Percentiles rank a stretch among this genome's conserved stretches.
phyloP scores from a whole-genome alignment of 2,329 filamentous ascomycete species.

The Proliferodiscus dingleyae region DNA sequence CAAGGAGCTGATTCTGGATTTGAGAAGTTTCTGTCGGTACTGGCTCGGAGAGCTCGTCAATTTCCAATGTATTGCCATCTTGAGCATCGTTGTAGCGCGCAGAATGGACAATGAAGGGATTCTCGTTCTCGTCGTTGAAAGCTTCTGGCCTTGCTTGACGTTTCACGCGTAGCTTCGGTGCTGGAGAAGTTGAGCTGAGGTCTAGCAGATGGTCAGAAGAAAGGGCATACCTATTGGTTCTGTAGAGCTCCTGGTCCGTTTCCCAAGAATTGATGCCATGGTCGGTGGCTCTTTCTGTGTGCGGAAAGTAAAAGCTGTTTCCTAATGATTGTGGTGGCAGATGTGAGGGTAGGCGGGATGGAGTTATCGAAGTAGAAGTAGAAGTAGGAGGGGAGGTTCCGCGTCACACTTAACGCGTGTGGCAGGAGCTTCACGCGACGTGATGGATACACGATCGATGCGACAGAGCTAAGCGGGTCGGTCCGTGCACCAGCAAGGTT shows the following conservation, averaged over 20 bases:
- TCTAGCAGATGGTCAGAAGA: constrained; percentile 5
- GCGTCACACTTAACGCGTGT: background rate
- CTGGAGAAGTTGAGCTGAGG: constrained; percentile 16
- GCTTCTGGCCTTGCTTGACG: constrained; percentile 36
- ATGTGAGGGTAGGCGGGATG: constrained; percentile 8
- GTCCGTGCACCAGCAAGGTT: too few relatives aligned
- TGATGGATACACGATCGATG: too few relatives aligned
- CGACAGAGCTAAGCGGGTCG: too few relatives aligned
- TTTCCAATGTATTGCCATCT: constrained; percentile 39
- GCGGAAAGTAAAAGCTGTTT: constrained; percentile 5
- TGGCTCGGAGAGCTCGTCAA: constrained; percentile 34
- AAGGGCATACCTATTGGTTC: constrained; percentile 30
- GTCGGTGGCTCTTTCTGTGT: constrained; percentile 15
- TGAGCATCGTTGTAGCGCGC: constrained; percentile 29
- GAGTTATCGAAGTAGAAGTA: constrained; percentile 6
- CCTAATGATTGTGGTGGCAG: constrained; percentile 3
- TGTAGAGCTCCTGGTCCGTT: constrained; percentile 39
- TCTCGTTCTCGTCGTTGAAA: constrained; percentile 64
- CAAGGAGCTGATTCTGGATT: constrained; percentile 43
- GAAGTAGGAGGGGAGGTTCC: background rate
- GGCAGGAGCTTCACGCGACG: background rate
- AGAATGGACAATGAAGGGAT: constrained; percentile 44
- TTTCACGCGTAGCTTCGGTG: constrained; percentile 35
- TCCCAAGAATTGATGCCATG: constrained; percentile 40
- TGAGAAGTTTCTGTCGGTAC: constrained; percentile 32